Base-by-base conservation (phyloP, 2,329 filamentous ascomycete species). In the Ophiostoma populinum region DNA sequence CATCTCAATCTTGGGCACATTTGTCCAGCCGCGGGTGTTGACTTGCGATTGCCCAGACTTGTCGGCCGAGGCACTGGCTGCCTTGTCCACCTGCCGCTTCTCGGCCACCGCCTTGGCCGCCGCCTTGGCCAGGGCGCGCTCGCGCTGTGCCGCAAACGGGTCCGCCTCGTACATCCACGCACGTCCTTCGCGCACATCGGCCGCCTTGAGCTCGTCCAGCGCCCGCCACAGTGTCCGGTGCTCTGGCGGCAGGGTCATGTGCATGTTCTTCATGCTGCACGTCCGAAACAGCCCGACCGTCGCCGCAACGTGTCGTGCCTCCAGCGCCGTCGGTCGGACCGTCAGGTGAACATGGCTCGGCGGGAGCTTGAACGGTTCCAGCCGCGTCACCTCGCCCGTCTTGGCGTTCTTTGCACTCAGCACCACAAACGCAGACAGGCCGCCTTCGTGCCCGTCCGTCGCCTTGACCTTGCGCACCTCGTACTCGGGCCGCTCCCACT, bases 131-230 rank as follows among this genome's bases (percentile, higher is more conserved):
- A 85, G 79, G 46, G 92, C 80, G 35, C 80, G 67, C 54, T 92
- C 81, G 45, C 76, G 69, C 43, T 80, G 65, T 1, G 82, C 76
- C 40, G 76, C 69, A 58, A 98, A 98, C 1, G 90, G 90, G 49
- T 98, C 90, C 9, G 85, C 83, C 46, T 92, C 86, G 53, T 95
- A 98, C 70, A 92, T 76, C 80, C 86, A 94, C 1, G 62, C 78
- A 43, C 71, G 71, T n/a, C 69, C 85, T 27, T 81, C 75, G 49
- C 75, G 79, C 32, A 82, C 62, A 47, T 94, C 87, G 45, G 75
- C 69, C 43, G 71, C 72, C 56, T 94, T 95, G 43, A 95, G 59
- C 4, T 73, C 68, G 42, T 79, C 70, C 45, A 98, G 93, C 39
- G 86, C 75, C 51, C 92, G 92, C 90, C 90, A 98, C 27, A 94